Evolutionary conservation across 2,329 filamentous ascomycete genomes (phyloP).

Genomic region (Conoideocrella luteorostrata): DNA sequence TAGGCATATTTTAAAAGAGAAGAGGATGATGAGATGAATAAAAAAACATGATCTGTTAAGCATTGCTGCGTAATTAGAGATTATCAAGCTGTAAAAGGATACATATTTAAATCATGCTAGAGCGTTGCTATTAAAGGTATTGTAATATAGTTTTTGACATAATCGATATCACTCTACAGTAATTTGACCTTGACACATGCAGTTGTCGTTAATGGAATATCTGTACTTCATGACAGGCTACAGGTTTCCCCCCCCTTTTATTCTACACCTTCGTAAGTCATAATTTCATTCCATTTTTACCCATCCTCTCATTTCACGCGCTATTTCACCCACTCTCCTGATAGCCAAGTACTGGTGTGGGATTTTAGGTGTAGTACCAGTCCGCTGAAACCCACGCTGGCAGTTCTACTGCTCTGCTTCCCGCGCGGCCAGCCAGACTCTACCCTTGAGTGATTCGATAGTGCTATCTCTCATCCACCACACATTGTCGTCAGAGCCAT

Average conservation of each 20-base stretch:
- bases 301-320: background rate
- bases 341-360: background rate
- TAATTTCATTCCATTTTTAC: background rate
- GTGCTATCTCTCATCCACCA: slow-evolving; percentile 53
- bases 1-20: too few relatives aligned
- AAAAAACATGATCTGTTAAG: too few relatives aligned
- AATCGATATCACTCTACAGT: too few relatives aligned
- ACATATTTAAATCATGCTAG: too few relatives aligned
- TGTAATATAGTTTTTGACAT: too few relatives aligned
- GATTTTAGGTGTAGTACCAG: background rate
- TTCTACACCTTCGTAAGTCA: background rate
- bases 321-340: background rate
- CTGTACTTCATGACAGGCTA: too few relatives aligned
- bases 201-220: too few relatives aligned
- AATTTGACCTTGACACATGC: too few relatives aligned
- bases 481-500: slow-evolving; percentile 20
- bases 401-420: slow-evolving; percentile 23
- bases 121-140: too few relatives aligned
- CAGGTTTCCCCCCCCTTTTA: background rate
- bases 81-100: too few relatives aligned
- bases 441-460: slow-evolving; percentile 49
- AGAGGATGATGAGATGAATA: too few relatives aligned
- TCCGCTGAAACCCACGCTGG: background rate
- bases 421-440: slow-evolving; percentile 44
- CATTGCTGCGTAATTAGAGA: too few relatives aligned